Percentiles rank a stretch among this genome's conserved stretches.
These are phyloP conservation scores for Spizellomyces sp. DNA, from an alignment of 192 early-diverging fungal species.

Conservation along the genomic window DNA sequence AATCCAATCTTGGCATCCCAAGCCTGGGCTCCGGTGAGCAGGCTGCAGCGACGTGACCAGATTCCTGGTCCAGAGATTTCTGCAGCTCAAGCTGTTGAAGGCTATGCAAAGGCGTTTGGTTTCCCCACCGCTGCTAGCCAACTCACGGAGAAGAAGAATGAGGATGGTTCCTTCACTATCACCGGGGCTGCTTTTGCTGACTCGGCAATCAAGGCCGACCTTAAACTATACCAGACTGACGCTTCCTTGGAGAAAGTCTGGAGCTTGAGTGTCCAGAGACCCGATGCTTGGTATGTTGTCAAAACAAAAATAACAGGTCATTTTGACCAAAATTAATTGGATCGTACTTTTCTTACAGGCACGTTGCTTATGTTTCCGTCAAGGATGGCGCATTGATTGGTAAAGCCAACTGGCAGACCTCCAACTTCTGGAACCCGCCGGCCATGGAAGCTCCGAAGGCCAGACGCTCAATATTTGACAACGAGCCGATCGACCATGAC, in stretches of 20 bases:
- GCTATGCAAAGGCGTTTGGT: slow-evolving; percentile 21
- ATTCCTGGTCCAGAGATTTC: slow-evolving; percentile 6
- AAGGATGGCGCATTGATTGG: slow-evolving; percentile 20
- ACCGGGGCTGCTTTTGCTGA: slow-evolving; percentile 18
- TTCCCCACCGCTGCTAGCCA: neutral
- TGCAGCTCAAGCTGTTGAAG: slow-evolving; percentile 16
- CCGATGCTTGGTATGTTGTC: slow-evolving; percentile 3
- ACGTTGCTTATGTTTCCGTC: slow-evolving; percentile 21
- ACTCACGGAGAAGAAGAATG: neutral
- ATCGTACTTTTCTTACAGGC: neutral
- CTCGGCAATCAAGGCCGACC: slow-evolving; percentile 9
- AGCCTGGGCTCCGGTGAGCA: slow-evolving; percentile 3
- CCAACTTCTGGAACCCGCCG: slow-evolving; percentile 25
- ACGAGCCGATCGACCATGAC: neutral
- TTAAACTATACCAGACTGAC: slow-evolving; percentile 18
- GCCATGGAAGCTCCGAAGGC: neutral
- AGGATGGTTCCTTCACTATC: slow-evolving; percentile 14
- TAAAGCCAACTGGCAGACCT: slow-evolving; percentile 24
- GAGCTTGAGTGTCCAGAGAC: slow-evolving; percentile 13
- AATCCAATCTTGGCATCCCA: slow-evolving; percentile 19
- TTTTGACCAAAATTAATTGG: too few species aligned
- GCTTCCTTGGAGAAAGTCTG: slow-evolving; percentile 24
- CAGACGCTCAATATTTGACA: too few species aligned
- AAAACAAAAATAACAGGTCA: too few species aligned
- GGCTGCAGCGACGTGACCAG: slow-evolving; percentile 12